These are phyloP conservation scores for Ilex aquifolium DNA, from an alignment of 257 asterid genomes.

Conservation along the genomic window DNA sequence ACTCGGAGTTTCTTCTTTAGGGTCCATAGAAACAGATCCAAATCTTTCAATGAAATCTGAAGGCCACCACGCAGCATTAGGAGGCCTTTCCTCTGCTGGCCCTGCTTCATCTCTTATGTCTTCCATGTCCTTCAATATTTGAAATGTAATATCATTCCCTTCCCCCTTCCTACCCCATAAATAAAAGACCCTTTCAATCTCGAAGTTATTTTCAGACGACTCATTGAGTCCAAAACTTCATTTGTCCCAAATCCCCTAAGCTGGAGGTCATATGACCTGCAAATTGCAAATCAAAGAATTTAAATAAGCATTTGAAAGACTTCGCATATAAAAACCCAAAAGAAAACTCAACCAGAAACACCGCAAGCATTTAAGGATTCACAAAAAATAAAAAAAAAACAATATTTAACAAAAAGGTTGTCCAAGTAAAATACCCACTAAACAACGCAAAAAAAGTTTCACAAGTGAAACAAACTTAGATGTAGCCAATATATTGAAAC, in stretches of 20 bases:
- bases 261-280: constrained; percentile 46
- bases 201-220: constrained; percentile 18
- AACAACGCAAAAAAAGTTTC: too few species aligned
- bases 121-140: constrained; percentile 47
- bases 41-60: constrained; percentile 60
- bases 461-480: too few species aligned
- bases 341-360: background rate
- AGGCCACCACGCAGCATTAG: constrained; percentile 63
- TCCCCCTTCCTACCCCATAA: constrained; percentile 27
- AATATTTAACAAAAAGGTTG: too few species aligned
- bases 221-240: constrained; percentile 16
- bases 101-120: constrained; percentile 52
- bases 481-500: too few species aligned
- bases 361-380: too few species aligned
- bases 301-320: background rate
- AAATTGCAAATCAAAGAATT: constrained; percentile 9
- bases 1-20: constrained; percentile 39
- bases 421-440: too few species aligned
- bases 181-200: constrained; percentile 20
- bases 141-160: constrained; percentile 33
- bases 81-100: constrained; percentile 53
- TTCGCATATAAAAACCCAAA: background rate
- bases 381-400: too few species aligned
- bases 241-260: constrained; percentile 15
- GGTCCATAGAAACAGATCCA: constrained; percentile 70